These are phyloP conservation scores for Moesziomyces parantarcticus DNA, from an alignment of 1,284 basidiomycete species.

Conservation along the genomic window DNA sequence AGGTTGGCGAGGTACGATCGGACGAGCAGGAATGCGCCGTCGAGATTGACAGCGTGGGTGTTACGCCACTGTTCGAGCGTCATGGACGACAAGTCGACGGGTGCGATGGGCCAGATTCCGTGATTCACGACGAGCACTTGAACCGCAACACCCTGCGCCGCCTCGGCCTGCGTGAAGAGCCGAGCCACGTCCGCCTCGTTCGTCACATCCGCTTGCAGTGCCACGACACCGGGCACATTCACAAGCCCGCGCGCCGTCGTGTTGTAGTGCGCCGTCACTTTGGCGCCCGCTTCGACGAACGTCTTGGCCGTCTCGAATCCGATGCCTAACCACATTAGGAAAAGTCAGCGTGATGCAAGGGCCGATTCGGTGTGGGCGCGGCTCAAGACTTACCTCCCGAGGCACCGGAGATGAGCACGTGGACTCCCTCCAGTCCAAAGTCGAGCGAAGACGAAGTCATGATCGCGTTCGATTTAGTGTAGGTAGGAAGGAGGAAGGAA, in stretches of 20 bases:
- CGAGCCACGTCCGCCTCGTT: conserved; percentile 74
- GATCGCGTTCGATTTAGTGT: too few species aligned
- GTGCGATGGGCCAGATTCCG: conserved; percentile 71
- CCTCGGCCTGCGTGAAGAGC: conserved; percentile 54
- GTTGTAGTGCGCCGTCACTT: conserved; percentile 80
- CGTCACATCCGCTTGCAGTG: conserved; percentile 74
- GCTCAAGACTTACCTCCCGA: conserved; percentile 34
- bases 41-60: conserved; percentile 76
- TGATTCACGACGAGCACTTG: conserved; percentile 77
- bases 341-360: not conserved
- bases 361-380: too few species aligned
- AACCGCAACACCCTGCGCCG: conserved; percentile 64
- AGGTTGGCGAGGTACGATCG: conserved; percentile 74
- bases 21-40: conserved; percentile 75
- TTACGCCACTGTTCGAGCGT: conserved; percentile 75
- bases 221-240: conserved; percentile 67
- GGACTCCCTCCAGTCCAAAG: conserved; percentile 34
- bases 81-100: conserved; percentile 74
- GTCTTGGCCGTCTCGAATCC: conserved; percentile 45
- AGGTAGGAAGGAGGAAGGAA: too few species aligned
- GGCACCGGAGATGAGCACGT: conserved; percentile 44
- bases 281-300: conserved; percentile 71
- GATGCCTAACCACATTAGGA: conserved; percentile 14
- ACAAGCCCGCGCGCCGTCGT: conserved; percentile 71
- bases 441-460: conserved; percentile 15